These are phyloP conservation scores for Boletus sensibilis DNA, from an alignment of 768 basidiomycete genomes.

Conservation along the genomic window DNA sequence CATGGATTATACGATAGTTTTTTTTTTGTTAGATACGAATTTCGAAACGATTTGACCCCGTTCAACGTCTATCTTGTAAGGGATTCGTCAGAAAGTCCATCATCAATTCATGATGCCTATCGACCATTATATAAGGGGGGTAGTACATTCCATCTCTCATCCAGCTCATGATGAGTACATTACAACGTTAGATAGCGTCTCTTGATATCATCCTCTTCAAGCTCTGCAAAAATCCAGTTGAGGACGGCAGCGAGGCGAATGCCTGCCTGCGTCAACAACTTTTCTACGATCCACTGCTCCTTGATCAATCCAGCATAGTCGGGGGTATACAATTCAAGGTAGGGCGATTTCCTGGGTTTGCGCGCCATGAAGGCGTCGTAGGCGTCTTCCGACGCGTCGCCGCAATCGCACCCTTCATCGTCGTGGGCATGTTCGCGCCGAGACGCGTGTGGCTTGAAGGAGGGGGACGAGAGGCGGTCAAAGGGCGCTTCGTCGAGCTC, in stretches of 20 bases:
- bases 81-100: not conserved
- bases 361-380: not conserved
- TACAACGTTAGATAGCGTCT: conserved; percentile 2
- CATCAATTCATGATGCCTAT: not conserved
- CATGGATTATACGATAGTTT: not conserved
- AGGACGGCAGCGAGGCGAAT: conserved; percentile 80
- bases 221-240: conserved; percentile 62
- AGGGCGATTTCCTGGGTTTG: conserved; percentile 27
- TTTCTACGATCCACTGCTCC: conserved; percentile 71
- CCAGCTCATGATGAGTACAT: not conserved
- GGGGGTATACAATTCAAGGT: conserved; percentile 78
- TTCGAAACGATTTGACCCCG: not conserved
- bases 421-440: not conserved
- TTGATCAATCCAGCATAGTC: conserved; percentile 72
- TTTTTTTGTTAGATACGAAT: not conserved
- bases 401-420: not conserved
- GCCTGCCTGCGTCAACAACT: conserved; percentile 78
- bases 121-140: not conserved
- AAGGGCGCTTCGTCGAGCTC: conserved; percentile 48
- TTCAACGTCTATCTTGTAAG: not conserved
- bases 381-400: not conserved
- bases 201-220: not conserved
- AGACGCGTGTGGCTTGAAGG: not conserved
- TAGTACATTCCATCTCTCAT: not conserved
- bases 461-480: conserved; percentile 35